These are phyloP conservation scores for Dioscorea zingiberensis DNA, from an alignment of 106 monocot species.

Conservation along the genomic window DNA sequence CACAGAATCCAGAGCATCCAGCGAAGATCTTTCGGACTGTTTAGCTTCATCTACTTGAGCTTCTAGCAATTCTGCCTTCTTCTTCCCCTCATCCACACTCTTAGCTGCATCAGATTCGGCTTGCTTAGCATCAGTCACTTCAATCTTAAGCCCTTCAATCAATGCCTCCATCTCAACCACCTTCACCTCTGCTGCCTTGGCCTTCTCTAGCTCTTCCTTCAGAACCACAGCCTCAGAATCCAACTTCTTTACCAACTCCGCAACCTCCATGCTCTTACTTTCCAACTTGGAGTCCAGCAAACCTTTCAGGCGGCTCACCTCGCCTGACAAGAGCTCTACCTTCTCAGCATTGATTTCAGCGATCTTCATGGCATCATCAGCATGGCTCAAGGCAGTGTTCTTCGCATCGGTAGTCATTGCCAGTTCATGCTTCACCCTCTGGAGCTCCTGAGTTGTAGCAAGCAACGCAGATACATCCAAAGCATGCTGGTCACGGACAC, in stretches of 20 bases:
- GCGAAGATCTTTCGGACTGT: slow-evolving; percentile 26
- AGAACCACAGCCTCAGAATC: slow-evolving; percentile 29
- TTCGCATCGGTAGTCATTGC: slow-evolving; percentile 44
- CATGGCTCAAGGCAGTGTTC: slow-evolving; percentile 47
- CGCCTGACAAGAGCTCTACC: slow-evolving; percentile 28
- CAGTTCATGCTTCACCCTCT: slow-evolving; percentile 47
- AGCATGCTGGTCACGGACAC: slow-evolving; percentile 34
- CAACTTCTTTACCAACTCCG: slow-evolving; percentile 29
- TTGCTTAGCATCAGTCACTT: slow-evolving; percentile 39
- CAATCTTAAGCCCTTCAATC: slow-evolving; percentile 33
- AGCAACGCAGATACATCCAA: slow-evolving; percentile 38
- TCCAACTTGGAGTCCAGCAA: slow-evolving; percentile 53
- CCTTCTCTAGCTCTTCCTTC: slow-evolving; percentile 50
- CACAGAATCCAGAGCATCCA: slow-evolving; percentile 25
- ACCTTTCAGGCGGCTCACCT: slow-evolving; percentile 36
- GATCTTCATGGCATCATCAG: slow-evolving; percentile 45
- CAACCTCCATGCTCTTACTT: slow-evolving; percentile 14
- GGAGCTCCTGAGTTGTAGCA: slow-evolving; percentile 37
- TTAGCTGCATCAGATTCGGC: slow-evolving; percentile 30
- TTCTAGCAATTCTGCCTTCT: slow-evolving; percentile 35
- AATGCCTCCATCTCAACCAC: slow-evolving; percentile 34
- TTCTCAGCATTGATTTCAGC: slow-evolving; percentile 61
- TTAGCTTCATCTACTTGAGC: slow-evolving; percentile 32
- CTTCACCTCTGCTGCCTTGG: slow-evolving; percentile 34
- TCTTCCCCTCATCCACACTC: slow-evolving; percentile 48